These are phyloP conservation scores for Fusarium kyushuense DNA, from an alignment of 2,329 filamentous ascomycete genomes.

Conservation along the genomic window DNA sequence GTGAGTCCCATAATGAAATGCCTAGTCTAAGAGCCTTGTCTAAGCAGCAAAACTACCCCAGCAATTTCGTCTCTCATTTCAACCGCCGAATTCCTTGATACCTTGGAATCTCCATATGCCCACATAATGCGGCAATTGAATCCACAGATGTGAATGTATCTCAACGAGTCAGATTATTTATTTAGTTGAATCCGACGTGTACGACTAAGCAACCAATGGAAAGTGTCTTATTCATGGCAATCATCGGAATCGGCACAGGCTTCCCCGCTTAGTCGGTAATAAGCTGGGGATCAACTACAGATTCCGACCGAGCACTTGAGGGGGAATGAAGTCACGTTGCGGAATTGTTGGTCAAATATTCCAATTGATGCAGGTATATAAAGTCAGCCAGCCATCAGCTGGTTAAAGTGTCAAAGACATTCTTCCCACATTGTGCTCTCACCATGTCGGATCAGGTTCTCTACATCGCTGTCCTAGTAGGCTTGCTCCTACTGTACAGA, in stretches of 20 bases:
- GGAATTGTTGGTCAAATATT: neutral
- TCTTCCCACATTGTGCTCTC: neutral
- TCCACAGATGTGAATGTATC: neutral
- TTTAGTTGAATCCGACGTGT: neutral
- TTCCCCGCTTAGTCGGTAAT: constrained; percentile 29
- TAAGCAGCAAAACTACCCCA: neutral
- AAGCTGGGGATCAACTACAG: constrained; percentile 5
- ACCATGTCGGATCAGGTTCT: constrained; percentile 35
- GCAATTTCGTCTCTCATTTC: neutral
- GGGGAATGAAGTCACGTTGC: constrained; percentile 17
- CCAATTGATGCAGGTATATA: constrained; percentile 10
- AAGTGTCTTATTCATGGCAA: neutral
- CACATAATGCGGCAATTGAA: neutral
- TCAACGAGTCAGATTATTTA: neutral
- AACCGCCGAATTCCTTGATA: neutral
- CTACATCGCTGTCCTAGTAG: constrained; percentile 14
- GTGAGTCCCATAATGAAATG: too few relatives aligned
- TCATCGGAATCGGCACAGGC: constrained; percentile 17
- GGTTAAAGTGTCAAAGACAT: neutral
- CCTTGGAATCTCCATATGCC: neutral
- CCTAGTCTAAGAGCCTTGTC: neutral
- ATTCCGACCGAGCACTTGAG: constrained; percentile 9
- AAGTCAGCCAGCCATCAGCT: neutral
- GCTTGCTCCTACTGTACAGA: constrained; percentile 35
- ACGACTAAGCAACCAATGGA: constrained; percentile 4